Base-by-base conservation (phyloP, 331 rosid species). In the Telfairia occidentalis region DNA sequence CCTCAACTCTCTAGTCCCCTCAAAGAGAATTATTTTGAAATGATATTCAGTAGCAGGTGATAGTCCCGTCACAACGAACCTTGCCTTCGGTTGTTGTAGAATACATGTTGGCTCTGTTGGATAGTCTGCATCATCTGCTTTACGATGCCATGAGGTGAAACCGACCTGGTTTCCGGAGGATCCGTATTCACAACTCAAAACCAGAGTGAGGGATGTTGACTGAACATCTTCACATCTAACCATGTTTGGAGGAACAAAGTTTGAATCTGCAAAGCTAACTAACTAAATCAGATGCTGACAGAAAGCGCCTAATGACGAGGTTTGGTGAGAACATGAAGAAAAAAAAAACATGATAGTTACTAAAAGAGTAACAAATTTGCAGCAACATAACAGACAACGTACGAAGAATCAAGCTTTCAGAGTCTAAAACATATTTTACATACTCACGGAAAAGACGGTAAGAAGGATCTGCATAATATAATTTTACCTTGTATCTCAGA, bases 71-170 rank as follows among this genome's bases (percentile, higher is more conserved):
- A 91, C 67, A 60, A 73, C 55, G 76, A 87, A 87, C 83, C 88
- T 85, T 57, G 86, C 78, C 79, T 85, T 86, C 28, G 90, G 92
- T 38, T 82, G 82, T 65, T 80, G 82, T 49, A 73, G 63, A 37
- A 84, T 74, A 76, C 86, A 78, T 46, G 90, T 88, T 0, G 98
- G 96, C 58, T 94, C 88, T 19, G 70, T 77, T 1, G 87, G 92
- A 76, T 88, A 91, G 77, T 80, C 83, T 65, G 55, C 76, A 59
- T 84, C 92, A 75, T 76, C 78, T 37, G 84, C 84, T 75, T 82
- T 89, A 73, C 96, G 83, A 71, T 90, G 89, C 98, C 98, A 94
- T 76, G 91, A 64, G 67, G 78, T 77, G 84, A 84, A 88, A 76
- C 87, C 80, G 53, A 79, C 73, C 52, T 59, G 76, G 55, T 77